These are phyloP conservation scores for Pleodorina starrii DNA, from an alignment of 139 green algal species.

Conservation along the genomic window DNA sequence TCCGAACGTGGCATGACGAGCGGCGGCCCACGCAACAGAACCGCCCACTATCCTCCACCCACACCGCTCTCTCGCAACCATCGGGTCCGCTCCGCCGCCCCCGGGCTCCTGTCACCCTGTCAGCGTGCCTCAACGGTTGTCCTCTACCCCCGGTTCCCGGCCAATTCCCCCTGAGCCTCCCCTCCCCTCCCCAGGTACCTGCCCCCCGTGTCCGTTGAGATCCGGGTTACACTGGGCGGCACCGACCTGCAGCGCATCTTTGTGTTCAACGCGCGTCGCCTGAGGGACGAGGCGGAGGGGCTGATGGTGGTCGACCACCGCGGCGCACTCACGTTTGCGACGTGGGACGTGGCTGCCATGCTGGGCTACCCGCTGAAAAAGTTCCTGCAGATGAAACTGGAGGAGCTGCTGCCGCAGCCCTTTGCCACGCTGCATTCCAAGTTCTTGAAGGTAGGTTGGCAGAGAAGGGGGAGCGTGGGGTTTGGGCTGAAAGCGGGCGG, in stretches of 20 bases:
- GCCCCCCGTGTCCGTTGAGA: not conserved
- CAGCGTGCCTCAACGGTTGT: not conserved
- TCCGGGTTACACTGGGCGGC: constrained; percentile 30
- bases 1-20: too few species aligned
- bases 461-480: not conserved
- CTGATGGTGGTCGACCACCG: constrained; percentile 33
- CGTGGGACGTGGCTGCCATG: constrained; percentile 49
- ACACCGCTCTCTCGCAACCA: too few species aligned
- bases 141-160: not conserved
- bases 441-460: not conserved
- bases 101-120: too few species aligned
- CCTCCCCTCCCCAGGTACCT: constrained; percentile 36
- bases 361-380: constrained; percentile 22
- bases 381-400: constrained; percentile 34
- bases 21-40: too few species aligned
- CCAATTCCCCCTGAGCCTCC: not conserved
- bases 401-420: constrained; percentile 38
- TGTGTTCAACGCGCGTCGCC: constrained; percentile 45
- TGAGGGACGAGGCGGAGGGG: not conserved
- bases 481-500: too few species aligned
- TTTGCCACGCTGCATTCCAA: not conserved
- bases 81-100: too few species aligned
- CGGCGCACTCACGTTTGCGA: constrained; percentile 29
- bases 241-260: constrained; percentile 48
- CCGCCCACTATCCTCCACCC: too few species aligned